Evolutionary conservation across 208 protist species (phyloP).

Genomic region (Naegleria fowleri): DNA sequence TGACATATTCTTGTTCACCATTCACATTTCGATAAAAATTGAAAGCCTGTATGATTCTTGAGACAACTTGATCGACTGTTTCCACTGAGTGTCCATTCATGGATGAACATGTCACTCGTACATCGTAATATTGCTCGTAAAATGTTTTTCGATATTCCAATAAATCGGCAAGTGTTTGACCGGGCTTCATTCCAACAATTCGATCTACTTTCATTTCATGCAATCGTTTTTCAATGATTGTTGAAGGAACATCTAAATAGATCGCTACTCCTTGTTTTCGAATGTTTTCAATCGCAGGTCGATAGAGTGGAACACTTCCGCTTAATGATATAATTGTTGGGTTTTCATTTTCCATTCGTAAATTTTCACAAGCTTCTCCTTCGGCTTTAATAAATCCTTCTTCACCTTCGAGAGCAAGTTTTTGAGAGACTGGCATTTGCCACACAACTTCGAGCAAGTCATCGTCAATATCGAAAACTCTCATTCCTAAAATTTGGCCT

Average conservation of each 20-base stretch:
- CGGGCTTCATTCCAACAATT: neutral
- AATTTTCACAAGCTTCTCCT: neutral
- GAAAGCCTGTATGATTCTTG: neutral
- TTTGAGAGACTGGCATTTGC: neutral
- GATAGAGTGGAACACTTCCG: neutral
- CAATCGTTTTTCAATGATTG: neutral
- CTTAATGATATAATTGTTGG: neutral
- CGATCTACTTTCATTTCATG: neutral
- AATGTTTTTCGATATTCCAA: neutral
- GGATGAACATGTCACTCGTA: neutral
- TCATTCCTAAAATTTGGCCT: neutral
- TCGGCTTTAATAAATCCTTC: neutral
- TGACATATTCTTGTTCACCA: neutral
- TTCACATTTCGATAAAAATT: conserved; percentile 22
- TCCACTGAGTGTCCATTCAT: neutral
- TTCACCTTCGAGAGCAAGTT: neutral
- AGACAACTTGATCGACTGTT: neutral
- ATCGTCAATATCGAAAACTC: neutral
- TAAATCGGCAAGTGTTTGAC: neutral
- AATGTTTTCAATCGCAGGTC: neutral
- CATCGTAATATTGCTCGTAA: conserved; percentile 27
- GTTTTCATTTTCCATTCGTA: neutral
- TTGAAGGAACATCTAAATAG: neutral
- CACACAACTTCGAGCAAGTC: neutral
- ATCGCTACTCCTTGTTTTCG: neutral